phyloP scores from a whole-genome alignment of 495 filamentous ascomycete genomes.

The Parathielavia hyrcaniae region DNA sequence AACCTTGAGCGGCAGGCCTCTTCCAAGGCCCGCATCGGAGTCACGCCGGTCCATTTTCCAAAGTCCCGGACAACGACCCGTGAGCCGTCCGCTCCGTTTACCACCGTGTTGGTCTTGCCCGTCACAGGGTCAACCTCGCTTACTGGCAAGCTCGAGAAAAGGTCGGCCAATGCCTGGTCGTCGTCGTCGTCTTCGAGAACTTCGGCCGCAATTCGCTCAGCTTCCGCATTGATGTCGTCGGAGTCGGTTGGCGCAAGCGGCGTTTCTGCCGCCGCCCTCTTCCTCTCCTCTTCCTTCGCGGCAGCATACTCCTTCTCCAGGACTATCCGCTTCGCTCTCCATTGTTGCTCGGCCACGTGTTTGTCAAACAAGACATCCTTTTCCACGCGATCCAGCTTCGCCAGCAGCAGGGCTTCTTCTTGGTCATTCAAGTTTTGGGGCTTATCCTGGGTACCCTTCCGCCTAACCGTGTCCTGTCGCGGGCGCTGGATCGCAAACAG shows the following conservation, averaged over 20 bases:
- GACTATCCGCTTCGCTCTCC: constrained; percentile 60
- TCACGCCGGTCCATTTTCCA: constrained; percentile 68
- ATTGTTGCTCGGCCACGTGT: constrained; percentile 64
- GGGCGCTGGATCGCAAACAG: constrained; percentile 70
- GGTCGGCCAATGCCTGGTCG: constrained; percentile 48
- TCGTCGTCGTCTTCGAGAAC: constrained; percentile 48
- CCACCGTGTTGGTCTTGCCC: constrained; percentile 47
- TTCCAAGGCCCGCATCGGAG: constrained; percentile 66
- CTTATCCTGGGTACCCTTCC: constrained; percentile 32
- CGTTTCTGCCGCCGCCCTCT: constrained; percentile 30
- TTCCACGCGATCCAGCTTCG: constrained; percentile 69
- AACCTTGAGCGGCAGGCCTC: constrained; percentile 81
- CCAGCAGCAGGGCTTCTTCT: constrained; percentile 55
- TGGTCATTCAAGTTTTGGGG: constrained; percentile 33
- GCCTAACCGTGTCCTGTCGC: constrained; percentile 43
- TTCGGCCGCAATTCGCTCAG: constrained; percentile 45
- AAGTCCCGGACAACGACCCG: constrained; percentile 68
- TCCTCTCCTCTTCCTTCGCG: constrained; percentile 33
- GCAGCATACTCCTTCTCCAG: constrained; percentile 53
- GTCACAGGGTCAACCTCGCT: constrained; percentile 50
- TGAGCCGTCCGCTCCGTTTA: constrained; percentile 45
- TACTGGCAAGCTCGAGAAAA: constrained; percentile 66
- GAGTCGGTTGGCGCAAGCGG: constrained; percentile 28
- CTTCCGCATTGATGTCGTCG: constrained; percentile 47
- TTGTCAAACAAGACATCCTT: constrained; percentile 83